Percentiles rank a stretch among this genome's conserved stretches.
These are phyloP conservation scores for Trametes punicea DNA, from an alignment of 768 basidiomycete genomes.

Conservation along the genomic window DNA sequence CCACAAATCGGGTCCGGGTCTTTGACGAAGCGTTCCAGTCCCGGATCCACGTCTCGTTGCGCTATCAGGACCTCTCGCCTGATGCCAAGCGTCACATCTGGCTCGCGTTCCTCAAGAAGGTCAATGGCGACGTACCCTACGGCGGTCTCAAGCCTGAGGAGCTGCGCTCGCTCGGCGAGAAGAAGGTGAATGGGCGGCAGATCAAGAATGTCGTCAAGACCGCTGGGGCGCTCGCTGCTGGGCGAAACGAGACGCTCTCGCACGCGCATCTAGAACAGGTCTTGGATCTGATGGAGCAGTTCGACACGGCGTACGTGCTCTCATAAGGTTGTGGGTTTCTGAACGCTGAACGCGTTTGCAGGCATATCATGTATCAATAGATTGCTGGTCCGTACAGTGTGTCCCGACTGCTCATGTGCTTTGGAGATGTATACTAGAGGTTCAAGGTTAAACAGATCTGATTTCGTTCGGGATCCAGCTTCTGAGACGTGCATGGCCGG, in stretches of 20 bases:
- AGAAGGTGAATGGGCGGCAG: conserved; percentile 59
- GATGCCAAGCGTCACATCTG: conserved; percentile 58
- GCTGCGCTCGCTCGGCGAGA: conserved; percentile 44
- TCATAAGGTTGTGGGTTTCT: background rate
- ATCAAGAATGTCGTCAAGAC: conserved; percentile 70
- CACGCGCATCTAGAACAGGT: conserved; percentile 54
- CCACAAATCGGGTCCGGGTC: conserved; percentile 37
- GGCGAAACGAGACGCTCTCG: conserved; percentile 43
- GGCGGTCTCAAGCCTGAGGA: conserved; percentile 39
- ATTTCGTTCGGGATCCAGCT: background rate
- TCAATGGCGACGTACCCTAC: conserved; percentile 25
- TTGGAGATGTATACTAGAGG: background rate
- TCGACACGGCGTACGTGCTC: conserved; percentile 31
- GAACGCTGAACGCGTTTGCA: background rate
- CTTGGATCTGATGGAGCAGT: conserved; percentile 60
- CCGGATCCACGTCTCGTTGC: conserved; percentile 39
- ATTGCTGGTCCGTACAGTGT: background rate
- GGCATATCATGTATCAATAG: conserved; percentile 22
- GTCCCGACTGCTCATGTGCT: background rate
- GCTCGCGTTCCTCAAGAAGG: conserved; percentile 54
- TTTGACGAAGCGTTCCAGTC: conserved; percentile 38
- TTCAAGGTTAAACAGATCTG: background rate
- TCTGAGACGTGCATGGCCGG: background rate
- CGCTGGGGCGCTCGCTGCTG: conserved; percentile 56
- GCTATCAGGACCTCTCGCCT: conserved; percentile 55